Evolutionary conservation across 352 stramenopile species (phyloP), one percentile per base, ranked within the genome.

Genomic region (Globisporangium heterothallicum): DNA sequence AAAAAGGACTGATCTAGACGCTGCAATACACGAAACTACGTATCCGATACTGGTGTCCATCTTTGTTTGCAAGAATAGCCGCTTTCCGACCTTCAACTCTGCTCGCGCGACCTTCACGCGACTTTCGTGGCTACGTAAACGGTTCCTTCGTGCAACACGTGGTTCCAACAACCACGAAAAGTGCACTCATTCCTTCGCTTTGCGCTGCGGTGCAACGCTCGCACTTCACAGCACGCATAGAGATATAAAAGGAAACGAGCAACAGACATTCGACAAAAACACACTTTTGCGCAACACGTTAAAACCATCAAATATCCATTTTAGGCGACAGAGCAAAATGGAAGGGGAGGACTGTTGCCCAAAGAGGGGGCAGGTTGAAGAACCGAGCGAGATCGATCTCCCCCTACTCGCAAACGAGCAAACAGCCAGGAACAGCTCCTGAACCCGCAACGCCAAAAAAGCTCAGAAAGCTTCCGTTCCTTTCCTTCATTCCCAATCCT

Each of bases 121-220:
- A 51, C 45, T n/a, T 3, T n/a, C 29, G 19, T 36, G 30, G 29
- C 45, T 51, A 27, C 45, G 45, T 51, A 51, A 51, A 51, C 45
- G 27, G 44, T 51, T 51, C 45, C 26, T 51, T 42, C 45, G 29
- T 7, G 29, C 29, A 42, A 51, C 45, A 51, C 6, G 6, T 36
- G 30, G 3, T 36, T 8, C 16, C 30, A 36, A 36, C 30, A 8
- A 3, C 16, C 30, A 8, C 29, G 6, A 6, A 34, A 34, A 10
- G 6, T 10, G 10, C 6, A 8, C 30, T 13, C 9, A 36, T 36
- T 13, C 30, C 30, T 36, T 36, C 30, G 12, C 12, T 36, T 13
- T 16, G 6, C 30, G 30, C 12, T 36, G 30, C 6, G 3, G n/a
- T n/a, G n/a, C n/a, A n/a, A n/a, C n/a, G n/a, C n/a, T n/a, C n/a